These are phyloP conservation scores for Omphalotus olearius DNA, from an alignment of 1,284 basidiomycete genomes.

Conservation along the genomic window DNA sequence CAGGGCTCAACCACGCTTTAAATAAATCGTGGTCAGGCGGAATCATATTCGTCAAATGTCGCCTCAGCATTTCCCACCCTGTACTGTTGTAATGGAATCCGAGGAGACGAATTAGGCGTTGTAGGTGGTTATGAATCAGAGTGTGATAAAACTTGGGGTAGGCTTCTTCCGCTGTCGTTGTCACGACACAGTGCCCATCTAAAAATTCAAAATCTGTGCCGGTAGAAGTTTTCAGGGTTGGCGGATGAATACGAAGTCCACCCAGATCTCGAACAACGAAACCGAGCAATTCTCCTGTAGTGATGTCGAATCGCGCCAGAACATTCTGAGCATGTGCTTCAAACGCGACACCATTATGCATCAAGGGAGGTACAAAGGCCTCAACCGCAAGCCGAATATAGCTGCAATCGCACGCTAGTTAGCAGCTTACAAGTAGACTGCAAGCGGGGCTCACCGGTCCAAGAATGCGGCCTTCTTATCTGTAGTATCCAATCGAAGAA, in stretches of 20 bases:
- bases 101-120: slow-evolving; percentile 46
- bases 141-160: slow-evolving; percentile 53
- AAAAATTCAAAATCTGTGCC: slow-evolving; percentile 44
- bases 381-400: slow-evolving; percentile 44
- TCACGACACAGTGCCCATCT: slow-evolving; percentile 43
- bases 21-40: slow-evolving; percentile 38
- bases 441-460: slow-evolving; percentile 29
- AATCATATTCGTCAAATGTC: slow-evolving; percentile 36
- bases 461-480: slow-evolving; percentile 40
- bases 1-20: slow-evolving; percentile 39
- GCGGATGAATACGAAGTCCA: slow-evolving; percentile 45
- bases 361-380: slow-evolving; percentile 42
- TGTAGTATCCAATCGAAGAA: slow-evolving; percentile 38
- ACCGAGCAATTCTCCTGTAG: slow-evolving; percentile 35
- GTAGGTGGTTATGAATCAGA: slow-evolving; percentile 50
- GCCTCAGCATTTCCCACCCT: slow-evolving; percentile 43
- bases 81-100: slow-evolving; percentile 42
- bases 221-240: slow-evolving; percentile 38
- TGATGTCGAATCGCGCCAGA: slow-evolving; percentile 39
- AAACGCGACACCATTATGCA: slow-evolving; percentile 49
- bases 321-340: slow-evolving; percentile 54
- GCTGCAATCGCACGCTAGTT: slow-evolving; percentile 22
- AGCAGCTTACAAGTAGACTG: neutral
- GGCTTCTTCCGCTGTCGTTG: slow-evolving; percentile 38
- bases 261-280: slow-evolving; percentile 51